Base-by-base conservation (phyloP, 2,329 filamentous ascomycete species). In the Zasmidium angulare region DNA sequence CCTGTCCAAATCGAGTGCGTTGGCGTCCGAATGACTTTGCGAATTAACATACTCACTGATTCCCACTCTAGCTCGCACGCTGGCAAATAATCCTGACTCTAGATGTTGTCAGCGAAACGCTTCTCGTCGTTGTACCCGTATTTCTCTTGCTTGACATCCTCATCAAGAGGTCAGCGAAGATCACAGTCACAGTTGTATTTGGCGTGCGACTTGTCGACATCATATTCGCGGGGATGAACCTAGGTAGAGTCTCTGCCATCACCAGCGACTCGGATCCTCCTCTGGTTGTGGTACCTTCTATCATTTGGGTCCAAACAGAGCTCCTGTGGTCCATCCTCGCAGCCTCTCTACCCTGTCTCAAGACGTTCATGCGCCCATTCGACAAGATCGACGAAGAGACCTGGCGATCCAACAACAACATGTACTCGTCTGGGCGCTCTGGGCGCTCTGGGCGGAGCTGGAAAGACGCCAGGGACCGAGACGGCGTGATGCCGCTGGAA, bases 251-350 rank as follows among this genome's bases (percentile, higher is more conserved):
- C 53, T 46, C 36, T n/a, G 19, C 47, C 1, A 22, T 64, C 17
- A 49, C 40, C 22, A n/a, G 47, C 3, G 40, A 46, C 14, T 17
- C 53, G 17, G 63, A 62, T 48, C 21, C 49, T 20, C 60, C 58
- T 2, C 31, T 56, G 10, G 53, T 31, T 9, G 26, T 65, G 24
- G 46, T 63, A 17, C 58, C 53, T 22, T 29, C 55, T n/a, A 24
- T 63, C 3, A 57, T 62, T n/a, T 65, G 60, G 63, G 59, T 54
- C 2, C 55, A 63, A 50, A 46, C 55, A 3, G 63, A 65, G 46
- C 53, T 65, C 3, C 50, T 65, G 2, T 65, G 63, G 63, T 65
- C 63, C n/a, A 63, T 65, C 36, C 36, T 65, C 26, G 52, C 63
- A 1, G 60, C 60, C 11, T 65, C 63, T 9, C 47, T 65, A 11